A percentile compares a stretch with the other conserved stretches of the same genome.
Evolutionary conservation across 192 early-diverging fungal species (phyloP).

Genomic region (Gamsiella multidivaricata): DNA sequence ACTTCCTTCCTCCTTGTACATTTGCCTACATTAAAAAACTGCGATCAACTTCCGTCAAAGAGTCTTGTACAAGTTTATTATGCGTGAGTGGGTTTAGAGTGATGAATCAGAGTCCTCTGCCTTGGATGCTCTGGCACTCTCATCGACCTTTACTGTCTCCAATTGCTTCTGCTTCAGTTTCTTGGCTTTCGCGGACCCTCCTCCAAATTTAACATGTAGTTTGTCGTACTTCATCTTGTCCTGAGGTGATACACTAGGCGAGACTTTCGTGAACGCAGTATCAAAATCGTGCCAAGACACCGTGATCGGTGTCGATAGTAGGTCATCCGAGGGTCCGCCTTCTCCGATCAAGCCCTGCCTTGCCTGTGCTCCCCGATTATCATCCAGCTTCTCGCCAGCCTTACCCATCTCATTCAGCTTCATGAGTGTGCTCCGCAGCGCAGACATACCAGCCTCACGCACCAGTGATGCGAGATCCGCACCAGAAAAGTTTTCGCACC

Average conservation of each 20-base stretch:
- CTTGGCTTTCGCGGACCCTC: slow-evolving; percentile 41
- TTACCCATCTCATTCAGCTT: slow-evolving; percentile 54
- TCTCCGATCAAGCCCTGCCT: slow-evolving; percentile 7
- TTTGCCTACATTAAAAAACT: too few relatives aligned
- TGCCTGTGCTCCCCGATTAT: slow-evolving; percentile 16
- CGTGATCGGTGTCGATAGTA: slow-evolving; percentile 57
- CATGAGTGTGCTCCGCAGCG: slow-evolving; percentile 71
- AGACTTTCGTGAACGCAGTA: slow-evolving; percentile 81
- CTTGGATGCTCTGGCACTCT: not conserved
- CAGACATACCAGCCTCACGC: slow-evolving; percentile 85
- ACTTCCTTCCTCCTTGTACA: too few relatives aligned
- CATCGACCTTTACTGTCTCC: not conserved
- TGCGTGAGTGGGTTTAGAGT: slow-evolving; percentile 13
- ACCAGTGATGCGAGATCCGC: slow-evolving; percentile 82
- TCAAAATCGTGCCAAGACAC: slow-evolving; percentile 78
- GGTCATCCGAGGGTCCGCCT: slow-evolving; percentile 9
- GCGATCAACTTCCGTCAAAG: too few relatives aligned
- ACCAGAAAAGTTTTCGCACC: slow-evolving; percentile 80
- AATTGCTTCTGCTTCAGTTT: slow-evolving; percentile 32
- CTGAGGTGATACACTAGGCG: slow-evolving; percentile 80
- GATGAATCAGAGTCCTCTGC: slow-evolving; percentile 36
- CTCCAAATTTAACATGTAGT: slow-evolving; percentile 58
- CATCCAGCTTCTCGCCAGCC: slow-evolving; percentile 41
- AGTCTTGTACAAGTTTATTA: too few relatives aligned
- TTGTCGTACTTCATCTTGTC: slow-evolving; percentile 61